A percentile compares a stretch with the other conserved stretches of the same genome.
Conservation (phyloP, 805 yeast genomes). For the Kuraishia cidri region DNA sequence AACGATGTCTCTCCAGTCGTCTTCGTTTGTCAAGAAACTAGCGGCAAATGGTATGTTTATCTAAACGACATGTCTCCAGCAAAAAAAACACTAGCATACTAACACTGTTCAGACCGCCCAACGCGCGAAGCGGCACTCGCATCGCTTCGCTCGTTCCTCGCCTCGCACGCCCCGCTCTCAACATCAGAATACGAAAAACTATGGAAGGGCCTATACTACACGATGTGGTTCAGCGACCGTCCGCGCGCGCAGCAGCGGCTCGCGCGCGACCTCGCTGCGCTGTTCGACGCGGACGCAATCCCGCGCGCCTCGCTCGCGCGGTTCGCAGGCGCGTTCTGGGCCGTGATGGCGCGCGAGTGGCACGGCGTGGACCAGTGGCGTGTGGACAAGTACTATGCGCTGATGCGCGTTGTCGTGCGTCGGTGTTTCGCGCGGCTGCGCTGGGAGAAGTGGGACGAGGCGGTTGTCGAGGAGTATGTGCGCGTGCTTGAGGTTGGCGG, state of each 20-base stretch:
- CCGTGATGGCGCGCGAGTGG: constrained; percentile 76
- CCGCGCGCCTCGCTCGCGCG: constrained; percentile 30
- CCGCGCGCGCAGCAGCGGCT: constrained; percentile 86
- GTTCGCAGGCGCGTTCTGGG: constrained; percentile 77
- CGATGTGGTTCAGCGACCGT: constrained; percentile 96
- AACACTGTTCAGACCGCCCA: constrained; percentile 33
- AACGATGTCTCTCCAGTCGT: constrained; percentile 25
- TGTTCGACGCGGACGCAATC: constrained; percentile 30
- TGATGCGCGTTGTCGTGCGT: constrained; percentile 69
- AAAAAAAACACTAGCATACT: constrained; percentile 2
- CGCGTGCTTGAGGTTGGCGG: constrained; percentile 16
- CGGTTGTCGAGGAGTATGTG: constrained; percentile 19
- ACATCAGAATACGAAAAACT: constrained; percentile 64
- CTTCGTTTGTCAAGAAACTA: constrained; percentile 65
- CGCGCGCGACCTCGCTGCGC: constrained; percentile 61
- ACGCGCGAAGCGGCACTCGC: constrained; percentile 67
- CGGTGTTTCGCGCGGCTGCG: constrained; percentile 51
- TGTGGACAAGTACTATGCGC: constrained; percentile 75
- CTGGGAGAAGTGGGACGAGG: constrained; percentile 44
- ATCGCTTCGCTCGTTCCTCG: constrained; percentile 50
- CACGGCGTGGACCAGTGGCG: constrained; percentile 74
- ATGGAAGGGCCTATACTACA: constrained; percentile 93
- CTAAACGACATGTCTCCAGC: not conserved
- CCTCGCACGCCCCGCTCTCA: constrained; percentile 31
- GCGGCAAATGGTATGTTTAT: constrained; percentile 58